A percentile compares a stretch with the other conserved stretches of the same genome.
phyloP scores from a whole-genome alignment of 768 basidiomycete species.

The Kwoniella shandongensis region DNA sequence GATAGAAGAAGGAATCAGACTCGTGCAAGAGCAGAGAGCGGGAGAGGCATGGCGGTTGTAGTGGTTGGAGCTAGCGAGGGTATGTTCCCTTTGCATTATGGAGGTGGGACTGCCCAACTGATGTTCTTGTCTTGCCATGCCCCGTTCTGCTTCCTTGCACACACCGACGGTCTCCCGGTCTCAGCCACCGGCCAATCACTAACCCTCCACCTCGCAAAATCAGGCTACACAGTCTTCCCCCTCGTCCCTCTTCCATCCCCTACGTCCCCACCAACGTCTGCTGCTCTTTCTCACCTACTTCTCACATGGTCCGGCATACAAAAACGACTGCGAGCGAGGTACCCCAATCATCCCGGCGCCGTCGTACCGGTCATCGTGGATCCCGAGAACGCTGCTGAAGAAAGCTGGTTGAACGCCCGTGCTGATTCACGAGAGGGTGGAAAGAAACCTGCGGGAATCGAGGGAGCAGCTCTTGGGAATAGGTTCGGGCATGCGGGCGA shows the following conservation, averaged over 20 bases:
- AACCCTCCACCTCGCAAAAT: slow-evolving; percentile 36
- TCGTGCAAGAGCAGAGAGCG: slow-evolving; percentile 16
- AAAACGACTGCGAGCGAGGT: slow-evolving; percentile 29
- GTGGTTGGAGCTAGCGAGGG: slow-evolving; percentile 37
- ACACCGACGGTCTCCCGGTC: no score
- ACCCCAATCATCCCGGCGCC: slow-evolving; percentile 32
- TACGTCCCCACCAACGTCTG: slow-evolving; percentile 34
- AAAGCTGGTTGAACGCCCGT: neutral
- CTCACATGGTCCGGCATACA: slow-evolving; percentile 38
- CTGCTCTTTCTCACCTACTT: slow-evolving; percentile 31
- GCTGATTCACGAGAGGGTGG: neutral
- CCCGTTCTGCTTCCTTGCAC: no score
- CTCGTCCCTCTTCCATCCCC: slow-evolving; percentile 36
- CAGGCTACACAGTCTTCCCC: slow-evolving; percentile 46
- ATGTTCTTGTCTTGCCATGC: no score
- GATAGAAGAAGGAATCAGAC: slow-evolving; percentile 1
- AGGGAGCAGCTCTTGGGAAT: neutral
- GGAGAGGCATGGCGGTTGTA: slow-evolving; percentile 37
- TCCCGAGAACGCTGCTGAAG: slow-evolving; percentile 19
- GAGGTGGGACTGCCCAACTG: no score
- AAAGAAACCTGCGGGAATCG: neutral
- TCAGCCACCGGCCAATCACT: slow-evolving; percentile 40
- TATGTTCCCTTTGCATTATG: no score
- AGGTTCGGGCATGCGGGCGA: slow-evolving; percentile 40
- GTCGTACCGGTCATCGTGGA: slow-evolving; percentile 43